Evolutionary conservation across 305 asterid species (phyloP).

Genomic region (Salvia sclarea): DNA sequence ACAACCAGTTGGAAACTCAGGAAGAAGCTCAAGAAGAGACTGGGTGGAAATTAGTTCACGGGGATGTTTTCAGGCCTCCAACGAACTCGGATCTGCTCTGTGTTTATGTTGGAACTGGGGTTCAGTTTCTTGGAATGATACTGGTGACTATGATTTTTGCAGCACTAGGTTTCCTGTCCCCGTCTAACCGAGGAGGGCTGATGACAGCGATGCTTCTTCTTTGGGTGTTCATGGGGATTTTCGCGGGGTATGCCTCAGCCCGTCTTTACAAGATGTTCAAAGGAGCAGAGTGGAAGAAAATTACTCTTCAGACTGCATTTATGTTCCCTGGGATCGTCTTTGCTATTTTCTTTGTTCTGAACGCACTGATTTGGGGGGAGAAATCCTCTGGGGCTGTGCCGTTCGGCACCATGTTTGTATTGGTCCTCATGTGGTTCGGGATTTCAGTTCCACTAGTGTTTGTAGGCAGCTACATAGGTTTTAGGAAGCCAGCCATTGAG

Average conservation of each 20-base stretch:
- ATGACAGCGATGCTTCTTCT: constrained; percentile 86
- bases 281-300: constrained; percentile 80
- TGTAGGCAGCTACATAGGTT: constrained; percentile 1
- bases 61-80: constrained; percentile 84
- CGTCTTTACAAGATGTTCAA: constrained; percentile 81
- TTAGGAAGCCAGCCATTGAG: constrained; percentile 10
- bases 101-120: constrained; percentile 77
- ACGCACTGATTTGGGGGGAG: constrained; percentile 81
- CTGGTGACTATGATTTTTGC: constrained; percentile 81
- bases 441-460: constrained; percentile 10
- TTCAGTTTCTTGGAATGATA: constrained; percentile 77
- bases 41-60: constrained; percentile 85
- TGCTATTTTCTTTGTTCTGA: constrained; percentile 56
- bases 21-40: constrained; percentile 90
- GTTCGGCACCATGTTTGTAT: constrained; percentile 70
- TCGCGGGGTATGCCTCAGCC: constrained; percentile 73
- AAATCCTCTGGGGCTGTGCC: constrained; percentile 78
- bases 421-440: constrained; percentile 69
- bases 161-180: constrained; percentile 78
- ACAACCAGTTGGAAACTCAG: constrained; percentile 82
- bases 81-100: constrained; percentile 69
- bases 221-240: constrained; percentile 85
- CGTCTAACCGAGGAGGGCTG: constrained; percentile 82
- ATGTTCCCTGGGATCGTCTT: constrained; percentile 71
- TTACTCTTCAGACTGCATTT: constrained; percentile 61